These are phyloP conservation scores for Alternaria sp. DNA, from an alignment of 2,329 filamentous ascomycete species.

Conservation along the genomic window DNA sequence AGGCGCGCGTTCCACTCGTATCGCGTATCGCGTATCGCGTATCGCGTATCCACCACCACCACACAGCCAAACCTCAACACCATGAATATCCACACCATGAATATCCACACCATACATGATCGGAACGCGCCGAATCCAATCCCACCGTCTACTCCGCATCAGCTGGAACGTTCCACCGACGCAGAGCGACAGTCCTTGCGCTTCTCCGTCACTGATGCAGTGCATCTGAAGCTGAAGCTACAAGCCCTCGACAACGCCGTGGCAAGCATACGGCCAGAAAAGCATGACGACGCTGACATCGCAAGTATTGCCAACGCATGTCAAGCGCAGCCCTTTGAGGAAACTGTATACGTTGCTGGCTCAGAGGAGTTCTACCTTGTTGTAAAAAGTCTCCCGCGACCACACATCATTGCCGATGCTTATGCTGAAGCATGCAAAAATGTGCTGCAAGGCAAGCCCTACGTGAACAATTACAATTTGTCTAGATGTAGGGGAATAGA, in stretches of 20 bases:
- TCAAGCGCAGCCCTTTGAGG: conserved; percentile 15
- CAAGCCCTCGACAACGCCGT: conserved; percentile 31
- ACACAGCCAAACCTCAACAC: not conserved
- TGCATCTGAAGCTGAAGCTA: conserved; percentile 29
- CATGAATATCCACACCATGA: conserved; percentile 21
- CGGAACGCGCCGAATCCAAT: conserved; percentile 3
- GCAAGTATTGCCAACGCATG: conserved; percentile 12
- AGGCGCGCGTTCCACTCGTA: conserved; percentile 6
- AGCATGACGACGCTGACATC: conserved; percentile 13
- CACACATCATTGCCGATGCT: conserved; percentile 31
- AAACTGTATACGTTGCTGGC: conserved; percentile 27
- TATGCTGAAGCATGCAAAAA: conserved; percentile 33
- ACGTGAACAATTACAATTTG: conserved; percentile 25
- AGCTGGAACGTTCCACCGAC: conserved; percentile 12
- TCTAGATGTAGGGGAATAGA: conserved; percentile 25
- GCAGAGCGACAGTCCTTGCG: conserved; percentile 2
- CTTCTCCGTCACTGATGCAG: conserved; percentile 34
- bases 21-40: conserved; percentile 4
- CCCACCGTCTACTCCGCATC: conserved; percentile 21
- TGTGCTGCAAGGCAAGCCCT: conserved; percentile 23
- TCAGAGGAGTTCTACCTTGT: conserved; percentile 33
- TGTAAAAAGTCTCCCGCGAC: conserved; percentile 24
- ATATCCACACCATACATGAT: conserved; percentile 12
- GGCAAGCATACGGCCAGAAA: conserved; percentile 10
- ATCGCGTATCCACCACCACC: not conserved